Evolutionary conservation across 106 monocot species (phyloP), one percentile per base, ranked within the genome.

Genomic region (Allium sativum): DNA sequence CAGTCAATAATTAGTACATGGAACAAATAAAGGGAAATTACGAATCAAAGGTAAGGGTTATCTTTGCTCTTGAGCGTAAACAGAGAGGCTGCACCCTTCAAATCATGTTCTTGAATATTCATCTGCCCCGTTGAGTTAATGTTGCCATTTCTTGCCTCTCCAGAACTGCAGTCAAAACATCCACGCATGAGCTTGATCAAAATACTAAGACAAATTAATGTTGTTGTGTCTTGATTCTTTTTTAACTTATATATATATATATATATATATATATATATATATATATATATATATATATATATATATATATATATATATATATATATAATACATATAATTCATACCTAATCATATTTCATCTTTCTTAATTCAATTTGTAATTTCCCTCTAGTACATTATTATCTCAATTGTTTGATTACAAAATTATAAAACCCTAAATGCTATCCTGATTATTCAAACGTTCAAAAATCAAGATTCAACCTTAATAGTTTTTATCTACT

Each of bases 61-160:
- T 56, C 44, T 14, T 50, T 47, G 21, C 68, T 68, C 8, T 54
- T 74, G 1, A 74, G 68, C 7, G 68, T 74, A 63, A 74, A 68
- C 21, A 68, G 50, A 16, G 74, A 74, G 41, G 74, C 74, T 48
- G 74, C 74, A 17, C 68, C 48, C 44, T 63, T 68, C 56, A 74
- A 17, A 63, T 74, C 74, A 52, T 74, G 55, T 22, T 74, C 74
- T 44, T 62, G 62, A 13, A 31, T n/a, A n/a, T n/a, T 31, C 31
- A 56, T 40, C 18, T 64, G 48, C 48, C 63, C 74, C 18, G 63
- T 53, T 4, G 55, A 56, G 8, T 66, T 42, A 7, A 9, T 1
- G 0, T 68, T 63, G 61, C 68, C 8, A n/a, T 60, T 48, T 50
- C 56, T 3, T 8, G 3, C 15, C 56, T 52, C n/a, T 18, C 43